Evolutionary conservation across 768 basidiomycete species (phyloP), one percentile per base, ranked within the genome.

Genomic region (Pisolithus microcarpus): DNA sequence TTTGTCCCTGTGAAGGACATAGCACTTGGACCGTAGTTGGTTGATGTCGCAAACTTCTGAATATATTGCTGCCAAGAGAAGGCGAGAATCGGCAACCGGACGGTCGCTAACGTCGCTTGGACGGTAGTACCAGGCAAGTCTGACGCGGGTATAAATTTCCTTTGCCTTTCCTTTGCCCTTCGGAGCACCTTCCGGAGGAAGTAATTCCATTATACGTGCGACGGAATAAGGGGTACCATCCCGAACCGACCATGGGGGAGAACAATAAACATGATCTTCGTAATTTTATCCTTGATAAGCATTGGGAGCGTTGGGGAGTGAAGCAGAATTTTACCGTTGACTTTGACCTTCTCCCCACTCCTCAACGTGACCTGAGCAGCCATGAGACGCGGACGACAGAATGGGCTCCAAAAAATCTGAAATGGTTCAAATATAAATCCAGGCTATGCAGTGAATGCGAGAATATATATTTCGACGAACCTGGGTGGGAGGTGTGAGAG

Each of bases 191-290:
- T 85, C 82, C 9, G 90, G 84, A 31, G 87, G 86, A 16, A 97
- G 75, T 62, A 97, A 93, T 70, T 94, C 91, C 86, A 99, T 95
- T 72, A 99, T 91, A 60, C 95, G 84, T 45, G 89, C 94, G 52
- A 99, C 82, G 39, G 89, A 88, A 70, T 96, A 98, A 52, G 96
- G 94, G 54, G 92, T 91, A 61, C 91, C 91, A 65, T 96, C 93
- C 54, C 94, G 82, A 54, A 87, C 77, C 51, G 84, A 80, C 92
- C 92, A 97, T 54, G 84, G 87, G 28, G 92, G 88, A 30, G 94
- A 92, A 71, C 91, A 91, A 66, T 96, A 98, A 59, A 97, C 94
- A 72, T 97, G 93, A 70, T 97, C 95, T 96, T 60, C 39, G 51
- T 64, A 68, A 78, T 71, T 75, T 54, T 11, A 60, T 42, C 57